Evolutionary conservation across 805 yeast genomes (phyloP).

Genomic region (Blastobotrys peoriensis): DNA sequence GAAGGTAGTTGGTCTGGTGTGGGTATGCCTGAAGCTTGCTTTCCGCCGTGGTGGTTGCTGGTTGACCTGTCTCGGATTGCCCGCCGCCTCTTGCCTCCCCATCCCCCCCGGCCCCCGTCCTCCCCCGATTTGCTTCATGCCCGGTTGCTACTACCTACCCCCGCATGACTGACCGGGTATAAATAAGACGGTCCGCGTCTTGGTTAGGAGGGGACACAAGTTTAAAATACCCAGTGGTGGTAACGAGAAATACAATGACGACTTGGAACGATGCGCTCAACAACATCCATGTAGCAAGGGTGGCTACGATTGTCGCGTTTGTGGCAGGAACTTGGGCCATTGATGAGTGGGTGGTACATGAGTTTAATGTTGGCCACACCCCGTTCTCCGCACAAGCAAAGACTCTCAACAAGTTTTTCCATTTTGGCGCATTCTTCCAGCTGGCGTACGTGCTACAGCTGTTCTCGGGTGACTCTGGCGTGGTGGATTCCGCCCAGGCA

Average conservation of each 20-base stretch:
- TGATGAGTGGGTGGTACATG: neutral
- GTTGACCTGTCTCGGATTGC: no score
- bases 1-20: no score
- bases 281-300: neutral
- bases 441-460: slow-evolving; percentile 4
- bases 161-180: no score
- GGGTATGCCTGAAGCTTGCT: no score
- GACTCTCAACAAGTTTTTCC: neutral
- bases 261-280: neutral
- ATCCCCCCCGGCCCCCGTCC: no score
- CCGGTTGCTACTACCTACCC: no score
- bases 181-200: no score
- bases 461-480: slow-evolving; percentile 4
- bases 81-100: no score
- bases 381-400: neutral
- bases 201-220: no score
- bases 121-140: no score
- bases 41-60: no score
- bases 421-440: neutral
- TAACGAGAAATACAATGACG: neutral
- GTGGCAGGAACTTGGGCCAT: slow-evolving; percentile 1
- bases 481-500: slow-evolving; percentile 1
- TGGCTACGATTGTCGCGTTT: slow-evolving; percentile 1
- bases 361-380: neutral
- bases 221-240: no score